These are phyloP conservation scores for Trifolium pratense DNA, from an alignment of 306 rosid genomes.

Conservation along the genomic window DNA sequence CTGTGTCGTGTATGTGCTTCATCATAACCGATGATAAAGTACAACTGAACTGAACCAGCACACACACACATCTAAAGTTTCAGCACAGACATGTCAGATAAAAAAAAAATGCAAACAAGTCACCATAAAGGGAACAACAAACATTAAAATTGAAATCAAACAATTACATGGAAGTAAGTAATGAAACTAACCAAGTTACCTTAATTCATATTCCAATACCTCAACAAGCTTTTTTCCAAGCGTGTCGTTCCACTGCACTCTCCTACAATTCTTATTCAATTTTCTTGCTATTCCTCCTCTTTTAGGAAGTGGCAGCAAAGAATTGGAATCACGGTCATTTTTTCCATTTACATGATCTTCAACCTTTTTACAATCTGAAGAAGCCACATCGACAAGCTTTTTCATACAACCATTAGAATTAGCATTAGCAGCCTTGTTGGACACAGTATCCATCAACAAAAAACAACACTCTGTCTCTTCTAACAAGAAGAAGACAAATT, in stretches of 20 bases:
- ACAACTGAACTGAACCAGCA: slow-evolving; percentile 7
- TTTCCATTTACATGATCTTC: slow-evolving; percentile 60
- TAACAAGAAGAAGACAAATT: neutral
- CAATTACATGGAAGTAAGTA: neutral
- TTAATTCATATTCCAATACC: slow-evolving; percentile 77
- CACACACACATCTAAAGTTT: neutral
- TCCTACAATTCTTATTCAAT: slow-evolving; percentile 56
- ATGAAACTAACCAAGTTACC: slow-evolving; percentile 50
- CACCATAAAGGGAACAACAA: neutral
- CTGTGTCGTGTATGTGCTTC: neutral
- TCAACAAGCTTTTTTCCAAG: slow-evolving; percentile 82
- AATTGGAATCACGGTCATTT: slow-evolving; percentile 65
- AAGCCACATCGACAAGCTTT: slow-evolving; percentile 50
- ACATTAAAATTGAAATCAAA: neutral
- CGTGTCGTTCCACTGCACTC: slow-evolving; percentile 92
- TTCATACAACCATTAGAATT: slow-evolving; percentile 50
- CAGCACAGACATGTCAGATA: neutral
- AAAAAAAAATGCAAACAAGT: too few species aligned
- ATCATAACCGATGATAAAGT: neutral
- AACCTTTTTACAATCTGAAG: slow-evolving; percentile 49
- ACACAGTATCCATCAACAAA: slow-evolving; percentile 49
- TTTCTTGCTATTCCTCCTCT: slow-evolving; percentile 73
- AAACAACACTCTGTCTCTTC: slow-evolving; percentile 21
- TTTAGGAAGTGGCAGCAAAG: slow-evolving; percentile 60
- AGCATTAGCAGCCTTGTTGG: slow-evolving; percentile 52